Percentiles rank a stretch among this genome's conserved stretches.
These are phyloP conservation scores for Saksenaea oblongispora DNA, from an alignment of 371 early-diverging fungal species.

Conservation along the genomic window DNA sequence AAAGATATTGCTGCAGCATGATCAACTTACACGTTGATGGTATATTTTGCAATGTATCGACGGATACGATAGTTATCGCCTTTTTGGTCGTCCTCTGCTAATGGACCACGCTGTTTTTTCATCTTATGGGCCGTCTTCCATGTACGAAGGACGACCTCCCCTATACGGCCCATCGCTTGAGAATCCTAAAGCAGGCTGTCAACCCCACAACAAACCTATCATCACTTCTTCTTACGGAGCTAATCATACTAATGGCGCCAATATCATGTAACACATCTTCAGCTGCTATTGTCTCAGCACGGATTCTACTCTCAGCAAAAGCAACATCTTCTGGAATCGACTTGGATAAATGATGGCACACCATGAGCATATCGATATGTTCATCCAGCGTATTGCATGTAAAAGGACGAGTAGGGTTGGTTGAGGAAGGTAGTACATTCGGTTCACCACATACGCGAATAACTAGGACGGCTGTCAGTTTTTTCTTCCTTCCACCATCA, in stretches of 20 bases:
- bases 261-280: slow-evolving; percentile 92
- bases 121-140: slow-evolving; percentile 96
- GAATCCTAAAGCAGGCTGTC: slow-evolving; percentile 51
- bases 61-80: slow-evolving; percentile 79
- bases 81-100: slow-evolving; percentile 52
- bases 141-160: slow-evolving; percentile 87
- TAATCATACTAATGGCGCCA: slow-evolving; percentile 91
- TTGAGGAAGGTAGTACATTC: slow-evolving; percentile 89
- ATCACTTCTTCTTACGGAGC: slow-evolving; percentile 38
- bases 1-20: not conserved
- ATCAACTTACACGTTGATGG: slow-evolving; percentile 84
- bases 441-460: slow-evolving; percentile 81
- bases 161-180: slow-evolving; percentile 94
- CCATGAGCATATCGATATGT: slow-evolving; percentile 97
- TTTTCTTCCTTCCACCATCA: slow-evolving; percentile 43
- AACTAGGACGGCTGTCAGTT: slow-evolving; percentile 28
- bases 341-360: slow-evolving; percentile 92
- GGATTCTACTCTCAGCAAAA: slow-evolving; percentile 93
- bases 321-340: slow-evolving; percentile 93
- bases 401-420: slow-evolving; percentile 92
- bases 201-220: not conserved
- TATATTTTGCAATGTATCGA: slow-evolving; percentile 93
- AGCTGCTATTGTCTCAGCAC: slow-evolving; percentile 95
- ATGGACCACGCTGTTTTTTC: slow-evolving; percentile 78
- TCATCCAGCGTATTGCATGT: slow-evolving; percentile 94